Evolutionary conservation across 495 filamentous ascomycete species (phyloP).

Genomic region (Entonaema liquescens): DNA sequence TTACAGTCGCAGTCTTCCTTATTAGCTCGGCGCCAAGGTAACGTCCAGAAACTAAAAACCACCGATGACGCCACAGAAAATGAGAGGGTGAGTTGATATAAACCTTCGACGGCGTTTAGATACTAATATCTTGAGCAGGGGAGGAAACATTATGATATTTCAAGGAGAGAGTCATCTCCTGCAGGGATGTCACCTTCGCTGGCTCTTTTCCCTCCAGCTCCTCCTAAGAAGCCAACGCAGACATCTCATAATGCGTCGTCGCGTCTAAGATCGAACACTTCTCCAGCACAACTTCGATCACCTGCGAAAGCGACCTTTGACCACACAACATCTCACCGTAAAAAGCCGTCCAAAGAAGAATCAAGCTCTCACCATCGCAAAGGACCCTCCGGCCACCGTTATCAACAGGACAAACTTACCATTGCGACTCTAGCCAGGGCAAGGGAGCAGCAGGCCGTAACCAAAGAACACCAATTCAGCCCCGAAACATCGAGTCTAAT

Average conservation of each 20-base stretch:
- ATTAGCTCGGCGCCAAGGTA: conserved; percentile 73
- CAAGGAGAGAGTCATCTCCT: conserved; percentile 66
- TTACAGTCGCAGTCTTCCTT: conserved; percentile 64
- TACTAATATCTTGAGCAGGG: conserved; percentile 27
- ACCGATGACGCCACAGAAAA: conserved; percentile 56
- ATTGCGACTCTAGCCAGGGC: conserved; percentile 33
- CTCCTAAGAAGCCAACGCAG: conserved; percentile 49
- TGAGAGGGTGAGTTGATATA: conserved; percentile 39
- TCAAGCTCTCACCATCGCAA: conserved; percentile 5
- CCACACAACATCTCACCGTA: conserved; percentile 8
- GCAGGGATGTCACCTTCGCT: conserved; percentile 65
- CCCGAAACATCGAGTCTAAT: conserved; percentile 56
- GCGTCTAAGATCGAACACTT: conserved; percentile 67
- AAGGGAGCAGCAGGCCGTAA: conserved; percentile 21
- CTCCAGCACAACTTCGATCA: conserved; percentile 59
- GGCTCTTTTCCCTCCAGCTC: conserved; percentile 69
- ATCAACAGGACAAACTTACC: conserved; percentile 37
- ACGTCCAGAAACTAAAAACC: conserved; percentile 68
- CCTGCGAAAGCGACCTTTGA: conserved; percentile 52
- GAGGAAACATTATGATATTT: conserved; percentile 33
- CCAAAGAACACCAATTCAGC: conserved; percentile 46
- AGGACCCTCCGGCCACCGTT: conserved; percentile 13
- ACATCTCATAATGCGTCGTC: conserved; percentile 49
- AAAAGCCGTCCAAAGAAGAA: conserved; percentile 5
- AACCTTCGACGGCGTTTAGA: background rate